Conservation (phyloP, 306 rosid species). For the Prunus mume region DNA sequence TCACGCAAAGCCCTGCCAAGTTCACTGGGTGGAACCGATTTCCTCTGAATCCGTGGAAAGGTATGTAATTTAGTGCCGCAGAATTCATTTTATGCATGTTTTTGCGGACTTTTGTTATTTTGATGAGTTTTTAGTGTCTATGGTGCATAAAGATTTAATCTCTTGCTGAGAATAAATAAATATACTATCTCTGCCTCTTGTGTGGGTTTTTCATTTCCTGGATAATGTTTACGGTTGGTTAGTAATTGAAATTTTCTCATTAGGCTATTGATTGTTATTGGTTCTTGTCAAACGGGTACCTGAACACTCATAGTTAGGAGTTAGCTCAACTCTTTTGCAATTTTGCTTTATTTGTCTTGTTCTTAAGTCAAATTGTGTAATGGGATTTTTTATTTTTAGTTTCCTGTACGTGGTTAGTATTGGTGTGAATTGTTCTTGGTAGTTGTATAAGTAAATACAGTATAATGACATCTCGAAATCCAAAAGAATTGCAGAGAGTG, state of each 20-base stretch:
- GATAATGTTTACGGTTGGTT: too few relatives aligned
- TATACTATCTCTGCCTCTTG: not conserved
- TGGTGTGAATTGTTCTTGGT: not conserved
- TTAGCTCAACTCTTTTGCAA: not conserved
- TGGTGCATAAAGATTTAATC: not conserved
- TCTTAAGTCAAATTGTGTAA: not conserved
- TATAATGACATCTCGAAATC: not conserved
- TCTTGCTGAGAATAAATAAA: not conserved
- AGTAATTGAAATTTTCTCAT: too few relatives aligned
- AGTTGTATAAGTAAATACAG: not conserved
- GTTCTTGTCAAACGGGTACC: not conserved
- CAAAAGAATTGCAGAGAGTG: conserved; percentile 8
- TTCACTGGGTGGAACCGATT: not conserved
- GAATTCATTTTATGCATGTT: not conserved
- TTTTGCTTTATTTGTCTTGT: not conserved
- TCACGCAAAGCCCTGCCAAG: not conserved
- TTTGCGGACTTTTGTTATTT: not conserved
- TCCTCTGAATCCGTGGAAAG: not conserved
- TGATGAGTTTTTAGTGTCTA: not conserved
- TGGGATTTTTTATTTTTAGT: not conserved
- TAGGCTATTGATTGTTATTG: not conserved
- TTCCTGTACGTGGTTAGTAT: not conserved
- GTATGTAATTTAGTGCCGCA: not conserved
- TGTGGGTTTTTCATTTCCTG: not conserved
- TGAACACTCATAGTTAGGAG: not conserved